Evolutionary conservation across 139 green algal genomes (phyloP).

Genomic region (Haematococcus lacustris): DNA sequence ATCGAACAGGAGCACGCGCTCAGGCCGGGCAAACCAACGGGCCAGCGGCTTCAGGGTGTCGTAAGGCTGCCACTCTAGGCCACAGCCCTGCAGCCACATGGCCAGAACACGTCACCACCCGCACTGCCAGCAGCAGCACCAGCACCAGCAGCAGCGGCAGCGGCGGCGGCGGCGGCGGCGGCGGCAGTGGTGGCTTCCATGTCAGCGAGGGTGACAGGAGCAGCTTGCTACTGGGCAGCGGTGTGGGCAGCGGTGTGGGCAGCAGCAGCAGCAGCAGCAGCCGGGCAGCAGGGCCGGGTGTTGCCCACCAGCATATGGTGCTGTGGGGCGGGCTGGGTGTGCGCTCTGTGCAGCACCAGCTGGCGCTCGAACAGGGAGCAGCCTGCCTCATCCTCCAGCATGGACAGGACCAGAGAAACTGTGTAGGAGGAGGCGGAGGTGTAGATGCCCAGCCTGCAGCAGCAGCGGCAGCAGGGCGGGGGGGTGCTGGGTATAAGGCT

Average conservation of each 20-base stretch:
- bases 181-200: too few species aligned
- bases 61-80: conserved; percentile 27
- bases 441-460: conserved; percentile 2
- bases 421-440: not conserved
- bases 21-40: conserved; percentile 17
- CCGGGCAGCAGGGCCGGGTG: not conserved
- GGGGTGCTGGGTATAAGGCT: too few species aligned
- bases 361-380: not conserved
- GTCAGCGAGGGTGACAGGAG: too few species aligned
- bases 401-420: not conserved
- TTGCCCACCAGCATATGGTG: not conserved
- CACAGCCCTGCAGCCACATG: too few species aligned
- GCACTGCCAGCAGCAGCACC: not conserved
- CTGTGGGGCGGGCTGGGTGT: not conserved
- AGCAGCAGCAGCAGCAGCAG: not conserved
- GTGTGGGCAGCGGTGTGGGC: not conserved
- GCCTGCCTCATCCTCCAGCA: not conserved
- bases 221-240: not conserved
- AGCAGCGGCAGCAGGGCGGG: too few species aligned
- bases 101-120: not conserved
- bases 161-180: too few species aligned
- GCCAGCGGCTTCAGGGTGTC: conserved; percentile 36
- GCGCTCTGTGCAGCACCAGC: not conserved
- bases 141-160: too few species aligned
- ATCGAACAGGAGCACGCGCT: conserved; percentile 23